Conservation (phyloP, 768 basidiomycete genomes). For the Pulveroboletus sp. region DNA sequence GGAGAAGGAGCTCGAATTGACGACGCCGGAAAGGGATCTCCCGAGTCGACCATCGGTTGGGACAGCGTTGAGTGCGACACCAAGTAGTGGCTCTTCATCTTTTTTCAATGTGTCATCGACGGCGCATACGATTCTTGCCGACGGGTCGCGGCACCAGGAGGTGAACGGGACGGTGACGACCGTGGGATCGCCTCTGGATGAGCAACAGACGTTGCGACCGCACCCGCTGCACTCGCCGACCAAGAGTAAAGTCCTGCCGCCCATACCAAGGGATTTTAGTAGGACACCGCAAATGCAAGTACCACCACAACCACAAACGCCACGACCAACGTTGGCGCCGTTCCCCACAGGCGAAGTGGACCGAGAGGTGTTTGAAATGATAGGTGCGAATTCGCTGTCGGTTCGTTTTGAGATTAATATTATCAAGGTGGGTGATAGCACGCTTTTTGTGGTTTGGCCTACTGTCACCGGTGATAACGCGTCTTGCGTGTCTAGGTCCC, state of each 20-base stretch:
- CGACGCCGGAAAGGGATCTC: slow-evolving; percentile 43
- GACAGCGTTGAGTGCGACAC: slow-evolving; percentile 54
- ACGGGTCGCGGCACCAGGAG: slow-evolving; percentile 29
- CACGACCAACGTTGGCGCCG: slow-evolving; percentile 41
- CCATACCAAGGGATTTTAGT: slow-evolving; percentile 72
- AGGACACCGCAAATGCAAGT: slow-evolving; percentile 17
- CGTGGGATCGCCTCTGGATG: slow-evolving; percentile 21
- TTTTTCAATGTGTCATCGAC: slow-evolving; percentile 78
- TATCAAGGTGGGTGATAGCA: slow-evolving; percentile 69
- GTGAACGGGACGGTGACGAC: slow-evolving; percentile 19
- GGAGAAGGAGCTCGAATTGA: slow-evolving; percentile 40
- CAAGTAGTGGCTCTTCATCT: slow-evolving; percentile 75
- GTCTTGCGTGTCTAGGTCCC: slow-evolving; percentile 57
- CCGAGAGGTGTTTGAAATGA: slow-evolving; percentile 63
- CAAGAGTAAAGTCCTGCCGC: slow-evolving; percentile 66
- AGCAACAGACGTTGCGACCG: slow-evolving; percentile 35
- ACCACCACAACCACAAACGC: slow-evolving; percentile 24
- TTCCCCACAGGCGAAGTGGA: slow-evolving; percentile 65
- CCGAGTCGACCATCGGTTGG: slow-evolving; percentile 40
- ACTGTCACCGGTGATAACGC: background rate
- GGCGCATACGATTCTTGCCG: slow-evolving; percentile 38
- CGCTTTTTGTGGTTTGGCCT: background rate
- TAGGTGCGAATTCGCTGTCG: slow-evolving; percentile 72
- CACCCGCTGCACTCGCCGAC: slow-evolving; percentile 49
- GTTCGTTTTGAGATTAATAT: slow-evolving; percentile 97